Percentiles rank a stretch among this genome's conserved stretches.
Evolutionary conservation across 2,329 filamentous ascomycete genomes (phyloP).

Genomic region (Trichoderma oligosporum): DNA sequence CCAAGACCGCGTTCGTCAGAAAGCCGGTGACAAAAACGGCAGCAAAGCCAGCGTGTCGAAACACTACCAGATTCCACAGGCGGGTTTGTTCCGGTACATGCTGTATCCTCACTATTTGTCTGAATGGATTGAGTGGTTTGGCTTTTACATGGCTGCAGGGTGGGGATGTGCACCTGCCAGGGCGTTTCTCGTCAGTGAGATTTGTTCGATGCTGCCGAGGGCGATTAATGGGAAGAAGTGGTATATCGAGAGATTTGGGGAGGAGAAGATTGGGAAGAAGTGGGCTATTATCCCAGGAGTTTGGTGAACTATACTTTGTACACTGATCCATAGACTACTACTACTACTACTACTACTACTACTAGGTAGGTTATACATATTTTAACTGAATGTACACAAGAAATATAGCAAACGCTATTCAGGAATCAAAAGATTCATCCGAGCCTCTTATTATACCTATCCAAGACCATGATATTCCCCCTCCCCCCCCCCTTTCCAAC

Average conservation of each 20-base stretch:
- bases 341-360: too few relatives aligned
- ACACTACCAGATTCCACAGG: constrained; percentile 81
- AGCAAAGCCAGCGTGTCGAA: constrained; percentile 52
- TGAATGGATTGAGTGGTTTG: constrained; percentile 95
- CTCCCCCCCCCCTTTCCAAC: too few relatives aligned
- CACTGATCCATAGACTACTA: too few relatives aligned
- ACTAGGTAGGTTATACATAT: too few relatives aligned
- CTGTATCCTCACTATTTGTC: constrained; percentile 92
- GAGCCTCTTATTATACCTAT: neutral
- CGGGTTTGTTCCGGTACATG: constrained; percentile 76
- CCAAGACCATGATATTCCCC: neutral
- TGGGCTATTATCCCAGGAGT: constrained; percentile 66
- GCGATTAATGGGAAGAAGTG: constrained; percentile 76
- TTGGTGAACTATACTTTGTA: too few relatives aligned
- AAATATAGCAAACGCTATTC: too few relatives aligned
- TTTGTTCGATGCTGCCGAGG: constrained; percentile 84
- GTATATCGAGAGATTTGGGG: constrained; percentile 86
- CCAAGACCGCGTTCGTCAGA: constrained; percentile 41
- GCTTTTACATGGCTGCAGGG: constrained; percentile 75
- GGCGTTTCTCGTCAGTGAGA: constrained; percentile 79
- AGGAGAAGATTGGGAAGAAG: constrained; percentile 69
- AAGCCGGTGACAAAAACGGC: constrained; percentile 30
- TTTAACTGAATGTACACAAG: too few relatives aligned
- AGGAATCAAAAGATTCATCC: neutral
- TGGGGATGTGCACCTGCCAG: constrained; percentile 69